Evolutionary conservation across 495 filamentous ascomycete genomes (phyloP).

Genomic region (Tuber melanosporum): DNA sequence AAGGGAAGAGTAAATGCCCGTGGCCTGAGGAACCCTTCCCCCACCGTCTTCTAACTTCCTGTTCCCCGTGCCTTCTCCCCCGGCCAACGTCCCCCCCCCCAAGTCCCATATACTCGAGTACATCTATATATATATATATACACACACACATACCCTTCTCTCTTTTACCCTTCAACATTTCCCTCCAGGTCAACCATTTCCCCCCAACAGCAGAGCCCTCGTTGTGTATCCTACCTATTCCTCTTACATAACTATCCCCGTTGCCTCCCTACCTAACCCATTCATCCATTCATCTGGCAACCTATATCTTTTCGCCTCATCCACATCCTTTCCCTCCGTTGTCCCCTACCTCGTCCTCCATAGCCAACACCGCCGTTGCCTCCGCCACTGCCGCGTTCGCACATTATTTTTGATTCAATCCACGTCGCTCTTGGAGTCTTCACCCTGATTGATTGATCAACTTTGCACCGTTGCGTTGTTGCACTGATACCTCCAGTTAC

Average conservation of each 20-base stretch:
- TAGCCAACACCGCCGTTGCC: not conserved
- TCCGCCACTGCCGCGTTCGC: slow-evolving; percentile 6
- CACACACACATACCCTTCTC: not conserved
- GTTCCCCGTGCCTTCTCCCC: not conserved
- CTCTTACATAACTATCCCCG: slow-evolving; percentile 4
- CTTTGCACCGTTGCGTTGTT: not conserved
- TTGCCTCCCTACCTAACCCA: not conserved
- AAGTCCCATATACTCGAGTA: not conserved
- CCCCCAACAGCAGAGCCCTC: not conserved
- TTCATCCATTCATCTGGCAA: not conserved
- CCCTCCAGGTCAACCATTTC: not conserved
- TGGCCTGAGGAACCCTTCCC: not conserved
- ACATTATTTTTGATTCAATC: slow-evolving; percentile 11
- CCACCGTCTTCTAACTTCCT: slow-evolving; percentile 1
- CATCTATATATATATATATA: not conserved
- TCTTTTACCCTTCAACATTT: not conserved
- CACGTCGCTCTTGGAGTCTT: not conserved
- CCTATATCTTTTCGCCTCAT: slow-evolving; percentile 7
- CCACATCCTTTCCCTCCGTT: slow-evolving; percentile 4
- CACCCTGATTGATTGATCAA: not conserved
- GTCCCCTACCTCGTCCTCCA: not conserved
- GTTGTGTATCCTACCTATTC: not conserved
- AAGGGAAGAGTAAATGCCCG: not conserved
- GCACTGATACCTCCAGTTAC: not conserved
- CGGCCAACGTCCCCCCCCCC: not conserved